These are phyloP conservation scores for Saccharomycopsis oosterbeekiorum DNA, from an alignment of 805 yeast species.

Conservation along the genomic window DNA sequence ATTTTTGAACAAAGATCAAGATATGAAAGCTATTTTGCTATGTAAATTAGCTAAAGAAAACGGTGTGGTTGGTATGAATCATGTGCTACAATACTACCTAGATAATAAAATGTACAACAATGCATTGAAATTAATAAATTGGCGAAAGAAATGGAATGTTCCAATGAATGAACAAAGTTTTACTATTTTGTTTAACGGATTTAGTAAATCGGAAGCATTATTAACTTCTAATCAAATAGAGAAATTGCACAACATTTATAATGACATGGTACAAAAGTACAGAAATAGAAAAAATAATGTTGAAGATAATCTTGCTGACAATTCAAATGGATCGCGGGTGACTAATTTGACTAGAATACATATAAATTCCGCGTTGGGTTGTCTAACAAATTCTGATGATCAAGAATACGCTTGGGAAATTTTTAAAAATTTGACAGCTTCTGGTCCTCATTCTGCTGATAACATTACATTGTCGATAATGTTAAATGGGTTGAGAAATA, in stretches of 20 bases:
- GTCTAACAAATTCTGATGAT: conserved; percentile 33
- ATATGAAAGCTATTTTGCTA: conserved; percentile 44
- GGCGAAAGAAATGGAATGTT: conserved; percentile 55
- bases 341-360: conserved; percentile 29
- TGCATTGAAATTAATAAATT: conserved; percentile 41
- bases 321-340: conserved; percentile 13
- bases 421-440: conserved; percentile 25
- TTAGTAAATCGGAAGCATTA: conserved; percentile 27
- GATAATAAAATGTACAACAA: conserved; percentile 32
- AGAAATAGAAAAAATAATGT: conserved; percentile 3
- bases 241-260: conserved; percentile 21
- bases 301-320: not conserved
- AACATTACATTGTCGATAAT: conserved; percentile 26
- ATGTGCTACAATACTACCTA: conserved; percentile 43
- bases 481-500: conserved; percentile 20
- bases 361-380: conserved; percentile 37
- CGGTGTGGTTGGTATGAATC: conserved; percentile 56
- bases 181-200: conserved; percentile 38
- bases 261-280: conserved; percentile 1
- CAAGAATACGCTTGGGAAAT: conserved; percentile 31
- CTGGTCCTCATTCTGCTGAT: conserved; percentile 25
- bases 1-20: conserved; percentile 40
- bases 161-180: conserved; percentile 39
- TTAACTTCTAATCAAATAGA: conserved; percentile 29
- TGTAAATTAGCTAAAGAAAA: conserved; percentile 36